phyloP scores from a whole-genome alignment of 352 stramenopile species.

The Thalassiosira hispida region DNA sequence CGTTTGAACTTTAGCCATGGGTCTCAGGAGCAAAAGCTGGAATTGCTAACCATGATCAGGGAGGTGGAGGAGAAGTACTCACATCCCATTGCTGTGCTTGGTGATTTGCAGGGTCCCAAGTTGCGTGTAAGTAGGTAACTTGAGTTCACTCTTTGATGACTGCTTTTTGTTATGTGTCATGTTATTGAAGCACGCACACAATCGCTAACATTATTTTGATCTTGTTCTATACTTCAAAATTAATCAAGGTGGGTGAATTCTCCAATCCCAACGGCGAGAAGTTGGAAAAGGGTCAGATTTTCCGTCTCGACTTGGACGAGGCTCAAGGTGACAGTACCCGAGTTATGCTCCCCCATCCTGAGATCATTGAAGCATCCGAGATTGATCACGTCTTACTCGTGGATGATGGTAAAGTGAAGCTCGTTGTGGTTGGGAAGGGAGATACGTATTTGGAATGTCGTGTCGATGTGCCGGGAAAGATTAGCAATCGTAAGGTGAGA shows the following conservation, averaged over 20 bases:
- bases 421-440: conserved; percentile 84
- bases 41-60: conserved; percentile 84
- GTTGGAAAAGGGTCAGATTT: conserved; percentile 82
- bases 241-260: conserved; percentile 83
- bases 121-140: conserved; percentile 83
- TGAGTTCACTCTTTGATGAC: conserved; percentile 32
- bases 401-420: conserved; percentile 89
- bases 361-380: conserved; percentile 85
- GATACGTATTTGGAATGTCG: conserved; percentile 84
- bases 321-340: conserved; percentile 83
- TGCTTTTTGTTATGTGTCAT: neutral
- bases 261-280: conserved; percentile 71
- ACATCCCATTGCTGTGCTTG: conserved; percentile 89
- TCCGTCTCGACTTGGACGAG: conserved; percentile 87
- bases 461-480: conserved; percentile 86
- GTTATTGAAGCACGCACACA: no score
- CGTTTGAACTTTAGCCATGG: conserved; percentile 90
- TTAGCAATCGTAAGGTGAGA: conserved; percentile 86
- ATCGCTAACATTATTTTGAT: no score
- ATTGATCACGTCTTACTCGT: conserved; percentile 87
- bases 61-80: conserved; percentile 87
- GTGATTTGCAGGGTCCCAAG: conserved; percentile 89
- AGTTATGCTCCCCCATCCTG: conserved; percentile 88
- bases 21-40: conserved; percentile 88
- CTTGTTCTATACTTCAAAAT: no score